phyloP scores from a whole-genome alignment of 192 early-diverging fungal genomes.

The Chytriomyces sp. region DNA sequence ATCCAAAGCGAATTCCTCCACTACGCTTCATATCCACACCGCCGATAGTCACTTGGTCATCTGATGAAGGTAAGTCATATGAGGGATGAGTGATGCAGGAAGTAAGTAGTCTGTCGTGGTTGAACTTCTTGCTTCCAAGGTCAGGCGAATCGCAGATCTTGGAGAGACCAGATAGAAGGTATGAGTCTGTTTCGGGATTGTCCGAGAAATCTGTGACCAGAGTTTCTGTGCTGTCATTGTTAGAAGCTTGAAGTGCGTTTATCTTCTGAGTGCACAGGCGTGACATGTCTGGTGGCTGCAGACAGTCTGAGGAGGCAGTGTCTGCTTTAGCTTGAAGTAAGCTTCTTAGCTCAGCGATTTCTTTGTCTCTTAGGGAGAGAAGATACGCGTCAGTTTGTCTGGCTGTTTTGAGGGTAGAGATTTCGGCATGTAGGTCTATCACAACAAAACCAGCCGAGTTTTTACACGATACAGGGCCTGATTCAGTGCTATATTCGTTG shows the following conservation, averaged over 20 bases:
- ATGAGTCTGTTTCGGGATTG: neutral
- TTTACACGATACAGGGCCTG: no score
- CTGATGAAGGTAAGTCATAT: neutral
- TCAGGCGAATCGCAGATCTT: conserved; percentile 23
- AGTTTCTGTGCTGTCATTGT: conserved; percentile 24
- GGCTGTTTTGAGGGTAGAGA: conserved; percentile 34
- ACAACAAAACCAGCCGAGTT: no score
- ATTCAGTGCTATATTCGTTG: no score
- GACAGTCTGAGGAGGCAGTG: neutral
- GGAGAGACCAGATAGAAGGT: conserved; percentile 1
- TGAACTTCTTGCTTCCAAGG: neutral
- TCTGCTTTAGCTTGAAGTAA: conserved; percentile 1
- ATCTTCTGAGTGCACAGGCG: neutral
- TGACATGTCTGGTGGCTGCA: neutral
- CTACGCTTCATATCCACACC: conserved; percentile 8
- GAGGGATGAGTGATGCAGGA: neutral
- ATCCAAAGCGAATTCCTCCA: conserved; percentile 4
- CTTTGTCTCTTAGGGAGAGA: conserved; percentile 39
- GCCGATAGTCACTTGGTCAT: neutral
- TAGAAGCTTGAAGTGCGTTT: neutral
- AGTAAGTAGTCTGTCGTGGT: neutral
- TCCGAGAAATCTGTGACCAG: conserved; percentile 1
- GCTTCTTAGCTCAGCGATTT: conserved; percentile 40
- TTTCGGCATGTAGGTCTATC: conserved; percentile 26
- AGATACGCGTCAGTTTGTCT: conserved; percentile 39